A percentile compares a stretch with the other conserved stretches of the same genome.
Conservation (phyloP, 352 stramenopile genomes). For the Plasmopara halstedii region DNA sequence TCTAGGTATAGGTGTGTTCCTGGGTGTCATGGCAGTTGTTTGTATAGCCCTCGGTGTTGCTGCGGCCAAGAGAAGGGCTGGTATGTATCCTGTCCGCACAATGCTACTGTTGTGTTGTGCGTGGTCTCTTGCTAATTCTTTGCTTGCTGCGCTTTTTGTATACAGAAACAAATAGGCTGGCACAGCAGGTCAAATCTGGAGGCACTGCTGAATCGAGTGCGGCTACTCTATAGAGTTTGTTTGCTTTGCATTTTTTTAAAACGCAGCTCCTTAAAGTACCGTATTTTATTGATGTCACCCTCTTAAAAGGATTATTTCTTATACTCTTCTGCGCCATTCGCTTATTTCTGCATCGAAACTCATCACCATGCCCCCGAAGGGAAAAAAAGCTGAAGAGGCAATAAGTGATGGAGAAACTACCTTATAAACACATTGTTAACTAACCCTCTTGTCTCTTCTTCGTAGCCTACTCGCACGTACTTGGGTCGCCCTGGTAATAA, state of each 20-base stretch:
- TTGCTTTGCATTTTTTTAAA: no score
- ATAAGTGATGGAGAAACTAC: not conserved
- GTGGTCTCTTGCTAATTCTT: no score
- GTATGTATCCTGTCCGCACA: constrained; percentile 21
- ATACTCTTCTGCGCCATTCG: constrained; percentile 15
- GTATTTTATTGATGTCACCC: no score
- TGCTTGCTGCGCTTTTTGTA: constrained; percentile 5
- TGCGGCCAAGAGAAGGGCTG: constrained; percentile 64
- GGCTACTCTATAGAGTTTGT: constrained; percentile 28
- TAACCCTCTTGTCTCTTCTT: not conserved
- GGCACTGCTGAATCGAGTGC: constrained; percentile 22
- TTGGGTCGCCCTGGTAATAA: constrained; percentile 87
- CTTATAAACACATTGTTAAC: not conserved
- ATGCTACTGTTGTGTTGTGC: not conserved
- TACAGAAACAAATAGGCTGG: constrained; percentile 58
- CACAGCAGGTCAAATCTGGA: constrained; percentile 53
- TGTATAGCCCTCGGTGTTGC: constrained; percentile 65
- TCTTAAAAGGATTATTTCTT: not conserved
- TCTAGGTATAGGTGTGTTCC: constrained; percentile 51
- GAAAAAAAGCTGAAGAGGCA: constrained; percentile 78
- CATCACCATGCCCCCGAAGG: constrained; percentile 60
- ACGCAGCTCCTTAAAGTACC: no score
- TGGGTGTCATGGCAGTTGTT: constrained; percentile 68
- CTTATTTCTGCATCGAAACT: constrained; percentile 11
- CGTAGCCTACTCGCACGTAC: constrained; percentile 55